Evolutionary conservation across 2,329 filamentous ascomycete genomes (phyloP).

Genomic region (Rutstroemia sydowiana): DNA sequence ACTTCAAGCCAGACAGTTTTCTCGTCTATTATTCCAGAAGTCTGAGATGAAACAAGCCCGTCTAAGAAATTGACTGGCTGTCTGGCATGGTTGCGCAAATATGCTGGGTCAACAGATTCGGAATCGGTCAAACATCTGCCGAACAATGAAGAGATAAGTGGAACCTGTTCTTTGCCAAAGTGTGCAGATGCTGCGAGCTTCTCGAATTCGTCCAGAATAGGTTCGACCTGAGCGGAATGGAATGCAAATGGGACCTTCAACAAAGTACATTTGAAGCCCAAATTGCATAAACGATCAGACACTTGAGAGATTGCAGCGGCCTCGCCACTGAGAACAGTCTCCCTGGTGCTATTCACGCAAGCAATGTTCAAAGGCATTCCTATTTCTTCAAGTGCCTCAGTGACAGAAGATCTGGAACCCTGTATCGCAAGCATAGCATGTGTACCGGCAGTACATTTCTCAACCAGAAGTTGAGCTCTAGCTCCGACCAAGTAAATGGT

Average conservation of each 20-base stretch:
- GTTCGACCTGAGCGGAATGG: constrained; percentile 57
- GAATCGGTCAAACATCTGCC: constrained; percentile 51
- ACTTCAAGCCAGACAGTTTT: constrained; percentile 67
- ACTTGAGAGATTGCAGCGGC: constrained; percentile 23
- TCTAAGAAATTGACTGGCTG: constrained; percentile 58
- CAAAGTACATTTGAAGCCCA: constrained; percentile 40
- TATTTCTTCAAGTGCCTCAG: constrained; percentile 17
- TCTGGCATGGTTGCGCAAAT: constrained; percentile 57
- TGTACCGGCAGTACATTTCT: constrained; percentile 57
- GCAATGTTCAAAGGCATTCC: constrained; percentile 3
- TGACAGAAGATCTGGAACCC: constrained; percentile 34
- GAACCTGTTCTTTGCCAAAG: constrained; percentile 48
- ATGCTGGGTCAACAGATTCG: constrained; percentile 49
- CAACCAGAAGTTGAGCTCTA: constrained; percentile 56
- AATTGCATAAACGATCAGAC: constrained; percentile 40
- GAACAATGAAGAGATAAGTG: constrained; percentile 59
- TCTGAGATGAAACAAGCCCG: constrained; percentile 50
- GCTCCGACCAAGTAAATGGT: constrained; percentile 63
- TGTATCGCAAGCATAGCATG: constrained; percentile 59
- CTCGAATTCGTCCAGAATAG: constrained; percentile 53
- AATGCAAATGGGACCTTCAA: constrained; percentile 59
- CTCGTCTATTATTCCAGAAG: constrained; percentile 53
- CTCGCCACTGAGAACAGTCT: constrained; percentile 35
- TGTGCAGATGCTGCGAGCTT: constrained; percentile 41
- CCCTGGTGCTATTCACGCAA: constrained; percentile 9